Base-by-base conservation (phyloP, 169 alveolate species). In the Condylostoma magnum region DNA sequence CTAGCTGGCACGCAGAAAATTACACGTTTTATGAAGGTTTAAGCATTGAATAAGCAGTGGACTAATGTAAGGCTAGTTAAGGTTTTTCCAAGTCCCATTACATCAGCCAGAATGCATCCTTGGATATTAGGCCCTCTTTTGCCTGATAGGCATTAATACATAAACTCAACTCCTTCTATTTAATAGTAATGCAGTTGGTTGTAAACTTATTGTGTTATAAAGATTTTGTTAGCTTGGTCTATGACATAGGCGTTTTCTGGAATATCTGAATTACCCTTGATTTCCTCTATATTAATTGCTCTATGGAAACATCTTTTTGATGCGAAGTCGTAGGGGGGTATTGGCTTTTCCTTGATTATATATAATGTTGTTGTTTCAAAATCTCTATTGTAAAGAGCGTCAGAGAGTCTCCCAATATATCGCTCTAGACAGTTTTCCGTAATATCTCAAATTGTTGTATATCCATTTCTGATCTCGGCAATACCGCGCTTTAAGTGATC, bases 1-100 rank as follows among this genome's bases (percentile, higher is more conserved):
- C 96, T 90, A 46, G 98, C 97, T 20, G 99, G 99, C 58, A 97
- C 90, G 6, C 94, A 91, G n/a, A 96, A 90, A 8, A 95, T 86
- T 27, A 94, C 95, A 50, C 92, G 87, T 53, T 95, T 68, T 8
- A 65, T 41, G 54, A 44, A n/a, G 33, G 18, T 27, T 63, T 33
- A 12, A n/a, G 55, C 41, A 20, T 65, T 47, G 0, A 63, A 22
- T 10, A 55, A 6, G 3, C 68, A 20, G 50, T 63, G 73, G 15
- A 81, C 54, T 22, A 87, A 56, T 0, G 93, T 70, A 30, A 86
- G 73, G 2, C 86, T 77, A 73, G 77, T 72, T 1, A 86, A 57
- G 3, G 90, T 82, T 53, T 86, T 86, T 5, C 93, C 93, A 3
- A 86, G 58, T 6, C 93, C 93, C 93, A 86, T 86, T 38, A 74